Evolutionary conservation across 257 asterid genomes (phyloP).

Genomic region (Nicotiana tomentosiformis): DNA sequence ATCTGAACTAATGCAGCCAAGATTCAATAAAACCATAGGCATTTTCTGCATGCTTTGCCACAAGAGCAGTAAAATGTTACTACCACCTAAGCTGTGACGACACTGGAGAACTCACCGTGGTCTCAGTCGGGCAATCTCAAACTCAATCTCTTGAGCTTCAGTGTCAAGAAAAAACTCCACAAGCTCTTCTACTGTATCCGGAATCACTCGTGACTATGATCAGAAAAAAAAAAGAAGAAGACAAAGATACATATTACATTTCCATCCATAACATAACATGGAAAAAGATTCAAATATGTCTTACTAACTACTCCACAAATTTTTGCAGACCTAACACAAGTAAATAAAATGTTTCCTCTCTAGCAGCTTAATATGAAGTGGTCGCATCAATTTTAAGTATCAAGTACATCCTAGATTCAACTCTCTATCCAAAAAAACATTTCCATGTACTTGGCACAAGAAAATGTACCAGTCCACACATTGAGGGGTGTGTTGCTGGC

Average conservation of each 20-base stretch:
- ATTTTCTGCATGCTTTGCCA: neutral
- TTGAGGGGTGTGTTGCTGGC: neutral
- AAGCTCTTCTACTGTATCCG: conserved; percentile 47
- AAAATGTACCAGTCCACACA: neutral
- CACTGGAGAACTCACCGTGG: conserved; percentile 49
- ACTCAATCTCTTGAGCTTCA: conserved; percentile 88
- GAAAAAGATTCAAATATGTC: neutral
- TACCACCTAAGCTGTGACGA: neutral
- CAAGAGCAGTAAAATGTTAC: neutral
- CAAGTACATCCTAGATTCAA: neutral
- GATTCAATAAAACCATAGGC: neutral
- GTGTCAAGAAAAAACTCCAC: conserved; percentile 91
- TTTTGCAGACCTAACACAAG: neutral
- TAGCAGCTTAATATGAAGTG: neutral
- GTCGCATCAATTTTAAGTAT: neutral
- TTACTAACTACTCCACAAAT: neutral
- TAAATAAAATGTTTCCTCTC: neutral
- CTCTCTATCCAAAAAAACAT: neutral
- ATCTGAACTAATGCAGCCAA: neutral
- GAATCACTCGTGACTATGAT: conserved; percentile 64
- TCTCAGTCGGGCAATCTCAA: conserved; percentile 80
- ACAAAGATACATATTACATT: neutral
- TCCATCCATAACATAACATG: neutral
- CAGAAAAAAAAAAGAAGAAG: neutral
- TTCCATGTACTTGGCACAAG: neutral